Conservation (phyloP, 1,139 yeast genomes). For the Candida anutae region DNA sequence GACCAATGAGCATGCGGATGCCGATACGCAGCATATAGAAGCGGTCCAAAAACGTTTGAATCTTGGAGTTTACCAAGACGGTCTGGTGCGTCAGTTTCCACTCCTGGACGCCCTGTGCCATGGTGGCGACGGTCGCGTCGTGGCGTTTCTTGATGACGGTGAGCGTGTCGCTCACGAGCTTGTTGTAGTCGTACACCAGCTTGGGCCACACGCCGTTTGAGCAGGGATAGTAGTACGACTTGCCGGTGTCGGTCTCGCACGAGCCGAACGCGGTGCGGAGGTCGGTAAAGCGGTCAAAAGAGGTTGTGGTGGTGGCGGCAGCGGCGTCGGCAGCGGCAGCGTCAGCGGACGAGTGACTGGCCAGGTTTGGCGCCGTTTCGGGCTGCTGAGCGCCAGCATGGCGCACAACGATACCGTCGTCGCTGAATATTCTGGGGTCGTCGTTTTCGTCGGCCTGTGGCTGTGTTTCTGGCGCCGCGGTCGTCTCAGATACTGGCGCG, state of each 20-base stretch:
- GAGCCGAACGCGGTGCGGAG: constrained; percentile 3
- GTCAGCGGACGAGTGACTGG: neutral
- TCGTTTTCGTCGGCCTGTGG: constrained; percentile 24
- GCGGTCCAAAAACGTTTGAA: constrained; percentile 72
- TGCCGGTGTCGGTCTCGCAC: constrained; percentile 20
- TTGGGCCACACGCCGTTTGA: constrained; percentile 55
- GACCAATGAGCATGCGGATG: constrained; percentile 83
- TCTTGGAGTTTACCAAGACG: constrained; percentile 48
- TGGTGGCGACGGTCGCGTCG: constrained; percentile 89
- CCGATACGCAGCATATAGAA: constrained; percentile 87
- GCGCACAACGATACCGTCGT: constrained; percentile 44
- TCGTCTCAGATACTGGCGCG: constrained; percentile 1
- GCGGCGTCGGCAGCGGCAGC: neutral
- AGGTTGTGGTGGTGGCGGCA: neutral
- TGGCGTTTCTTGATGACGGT: constrained; percentile 73
- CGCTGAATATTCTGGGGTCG: constrained; percentile 39
- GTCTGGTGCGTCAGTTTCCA: constrained; percentile 61
- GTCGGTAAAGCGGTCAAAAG: neutral
- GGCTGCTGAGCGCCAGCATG: constrained; percentile 5
- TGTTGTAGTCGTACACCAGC: constrained; percentile 69
- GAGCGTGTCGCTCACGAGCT: constrained; percentile 56
- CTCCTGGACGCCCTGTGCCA: constrained; percentile 88
- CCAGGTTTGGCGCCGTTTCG: neutral
- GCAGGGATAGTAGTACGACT: constrained; percentile 56
- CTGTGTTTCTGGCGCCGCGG: constrained; percentile 9